Evolutionary conservation across 108 stramenopile genomes (phyloP).

Genomic region (Conticribra weissflogii): DNA sequence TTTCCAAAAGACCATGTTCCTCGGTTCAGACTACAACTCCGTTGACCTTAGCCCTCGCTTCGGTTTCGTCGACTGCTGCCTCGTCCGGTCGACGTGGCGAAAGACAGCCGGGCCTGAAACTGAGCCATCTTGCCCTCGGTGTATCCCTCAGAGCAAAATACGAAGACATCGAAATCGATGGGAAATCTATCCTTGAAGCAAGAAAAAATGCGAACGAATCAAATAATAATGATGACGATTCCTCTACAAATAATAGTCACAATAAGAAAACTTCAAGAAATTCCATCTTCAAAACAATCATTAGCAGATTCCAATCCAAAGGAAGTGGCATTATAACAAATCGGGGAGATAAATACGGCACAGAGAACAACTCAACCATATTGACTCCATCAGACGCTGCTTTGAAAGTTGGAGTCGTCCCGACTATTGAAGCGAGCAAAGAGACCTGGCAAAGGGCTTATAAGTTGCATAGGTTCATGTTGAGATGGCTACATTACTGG

Average conservation of each 20-base stretch:
- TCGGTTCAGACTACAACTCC: background rate
- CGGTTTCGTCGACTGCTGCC: background rate
- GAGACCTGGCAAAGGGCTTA: constrained; percentile 63
- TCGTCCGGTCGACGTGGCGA: background rate
- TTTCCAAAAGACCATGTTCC: too few species aligned
- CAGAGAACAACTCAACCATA: constrained; percentile 35
- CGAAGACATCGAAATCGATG: background rate
- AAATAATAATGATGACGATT: background rate
- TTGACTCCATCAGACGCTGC: constrained; percentile 44
- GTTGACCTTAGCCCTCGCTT: background rate
- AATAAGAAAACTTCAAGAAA: too few species aligned
- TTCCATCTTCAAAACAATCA: background rate
- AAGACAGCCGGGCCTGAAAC: background rate
- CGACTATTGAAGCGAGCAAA: constrained; percentile 42
- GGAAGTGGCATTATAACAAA: background rate
- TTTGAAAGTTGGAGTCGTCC: constrained; percentile 38
- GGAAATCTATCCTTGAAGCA: background rate
- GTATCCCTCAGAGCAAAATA: background rate
- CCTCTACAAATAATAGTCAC: too few species aligned
- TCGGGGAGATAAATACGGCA: background rate
- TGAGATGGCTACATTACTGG: constrained; percentile 52
- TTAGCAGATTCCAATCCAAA: background rate
- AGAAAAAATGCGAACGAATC: background rate
- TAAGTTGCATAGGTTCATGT: constrained; percentile 46
- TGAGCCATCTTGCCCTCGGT: background rate